Evolutionary conservation across 495 filamentous ascomycete genomes (phyloP).

Genomic region (Hapsidospora chrysogenum): DNA sequence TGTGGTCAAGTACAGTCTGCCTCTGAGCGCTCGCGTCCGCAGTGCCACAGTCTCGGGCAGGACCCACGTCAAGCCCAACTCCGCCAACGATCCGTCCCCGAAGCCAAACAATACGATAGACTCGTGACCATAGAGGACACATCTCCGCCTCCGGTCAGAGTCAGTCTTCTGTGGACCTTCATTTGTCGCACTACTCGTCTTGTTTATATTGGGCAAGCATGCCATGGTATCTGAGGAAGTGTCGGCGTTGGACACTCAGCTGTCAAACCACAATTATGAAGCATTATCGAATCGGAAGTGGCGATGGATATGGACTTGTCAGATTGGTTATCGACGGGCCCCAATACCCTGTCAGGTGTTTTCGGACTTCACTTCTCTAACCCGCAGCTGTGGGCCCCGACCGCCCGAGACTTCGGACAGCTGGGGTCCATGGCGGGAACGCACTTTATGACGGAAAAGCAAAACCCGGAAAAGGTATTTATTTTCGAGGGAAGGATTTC

Average conservation of each 20-base stretch:
- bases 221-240: conserved; percentile 14
- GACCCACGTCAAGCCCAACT: conserved; percentile 30
- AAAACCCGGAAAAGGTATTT: too few species aligned
- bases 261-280: conserved; percentile 1
- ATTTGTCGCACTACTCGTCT: not conserved
- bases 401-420: too few species aligned
- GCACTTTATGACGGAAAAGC: too few species aligned
- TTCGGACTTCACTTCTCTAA: too few species aligned
- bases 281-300: too few species aligned
- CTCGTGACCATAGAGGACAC: conserved; percentile 1
- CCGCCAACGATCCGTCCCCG: conserved; percentile 24
- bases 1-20: conserved; percentile 74
- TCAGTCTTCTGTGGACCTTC: not conserved
- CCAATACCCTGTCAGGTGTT: too few species aligned
- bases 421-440: too few species aligned
- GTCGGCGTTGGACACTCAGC: conserved; percentile 14
- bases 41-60: conserved; percentile 33
- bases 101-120: conserved; percentile 13
- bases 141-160: too few species aligned
- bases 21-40: conserved; percentile 53
- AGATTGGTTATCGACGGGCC: too few species aligned
- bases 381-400: too few species aligned
- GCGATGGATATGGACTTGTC: too few species aligned
- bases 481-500: too few species aligned
- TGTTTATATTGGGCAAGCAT: conserved; percentile 15